Base-by-base conservation (phyloP, 2,329 filamentous ascomycete species). In the Xylariaceae sp. region DNA sequence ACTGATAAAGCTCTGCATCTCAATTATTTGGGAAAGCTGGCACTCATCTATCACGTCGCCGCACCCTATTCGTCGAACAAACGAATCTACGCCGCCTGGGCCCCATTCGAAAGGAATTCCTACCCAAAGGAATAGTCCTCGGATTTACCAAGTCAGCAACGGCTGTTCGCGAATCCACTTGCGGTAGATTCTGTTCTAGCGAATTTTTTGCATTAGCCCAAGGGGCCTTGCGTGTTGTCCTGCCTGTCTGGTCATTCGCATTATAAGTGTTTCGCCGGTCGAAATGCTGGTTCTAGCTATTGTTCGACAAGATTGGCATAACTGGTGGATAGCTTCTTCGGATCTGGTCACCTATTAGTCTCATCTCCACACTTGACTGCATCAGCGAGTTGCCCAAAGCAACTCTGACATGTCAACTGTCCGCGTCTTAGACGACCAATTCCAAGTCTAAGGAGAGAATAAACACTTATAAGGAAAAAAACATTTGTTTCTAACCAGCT, bases 1-100 rank as follows among this genome's bases (percentile, higher is more conserved):
- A 57, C 44, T 15, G 51, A 45, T 37, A 42, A 57, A 56, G 45
- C 56, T 42, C 56, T 15, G 8, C 23, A 8, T n/a, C 9, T 51
- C 49, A 23, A 35, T 9, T 17, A 35, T n/a, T 51, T 15, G 57
- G 54, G 55, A 53, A 48, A 56, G 55, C 13, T 53, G 44, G 44
- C 57, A 39, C 55, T 58, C 51, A 51, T 56, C 53, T 47, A 56
- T 59, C 58, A 61, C 57, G 17, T 54, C 56, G 45, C 58, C 47
- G 51, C 51, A 17, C 51, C 58, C 18, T 55, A 64, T 64, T 63
- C 60, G 62, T 51, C 54, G 6, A 59, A 59, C 56, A 64, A 64
- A 61, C 62, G 62, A 64, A 51, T 56, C 51, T 53, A 52, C 60
- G 51, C 51, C 18, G 23, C 50, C 52, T 53, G 45, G 45, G 53